Evolutionary conservation across 495 filamentous ascomycete genomes (phyloP).

Genomic region (Aspergillus affinis): DNA sequence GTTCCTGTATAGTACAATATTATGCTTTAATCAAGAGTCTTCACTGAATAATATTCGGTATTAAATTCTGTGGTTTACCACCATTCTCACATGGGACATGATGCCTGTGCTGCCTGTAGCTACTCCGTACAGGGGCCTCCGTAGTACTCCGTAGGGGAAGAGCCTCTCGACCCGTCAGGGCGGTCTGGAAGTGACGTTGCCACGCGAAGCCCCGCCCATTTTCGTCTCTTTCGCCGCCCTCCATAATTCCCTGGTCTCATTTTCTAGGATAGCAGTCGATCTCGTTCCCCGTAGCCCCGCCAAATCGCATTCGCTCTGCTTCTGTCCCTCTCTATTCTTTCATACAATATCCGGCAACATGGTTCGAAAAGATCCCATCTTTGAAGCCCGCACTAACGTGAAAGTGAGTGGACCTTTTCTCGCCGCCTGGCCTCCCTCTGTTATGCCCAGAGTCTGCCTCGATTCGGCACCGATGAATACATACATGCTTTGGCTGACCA

Average conservation of each 20-base stretch:
- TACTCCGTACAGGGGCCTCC: too few species aligned
- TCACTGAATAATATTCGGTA: too few species aligned
- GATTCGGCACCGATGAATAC: not conserved
- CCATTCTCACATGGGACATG: too few species aligned
- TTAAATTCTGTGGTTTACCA: too few species aligned
- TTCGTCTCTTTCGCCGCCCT: not conserved
- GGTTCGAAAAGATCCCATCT: slow-evolving; percentile 50
- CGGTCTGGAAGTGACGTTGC: not conserved
- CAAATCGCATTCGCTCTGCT: not conserved
- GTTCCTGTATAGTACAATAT: slow-evolving; percentile 25
- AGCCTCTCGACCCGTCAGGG: not conserved
- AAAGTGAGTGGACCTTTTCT: slow-evolving; percentile 31
- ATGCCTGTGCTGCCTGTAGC: too few species aligned
- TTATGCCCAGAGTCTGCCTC: not conserved
- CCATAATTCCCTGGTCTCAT: not conserved
- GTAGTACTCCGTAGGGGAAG: too few species aligned
- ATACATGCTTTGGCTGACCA: slow-evolving; percentile 2
- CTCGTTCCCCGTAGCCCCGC: not conserved
- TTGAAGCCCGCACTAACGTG: slow-evolving; percentile 53
- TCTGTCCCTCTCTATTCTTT: not conserved
- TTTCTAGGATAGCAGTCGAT: not conserved
- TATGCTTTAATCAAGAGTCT: not conserved
- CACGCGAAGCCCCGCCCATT: not conserved
- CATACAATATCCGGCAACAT: slow-evolving; percentile 25
- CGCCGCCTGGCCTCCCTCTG: slow-evolving; percentile 2